Evolutionary conservation across 148 eudicot genomes (phyloP), one percentile per base, ranked within the genome.

Genomic region (Rheum nobile): DNA sequence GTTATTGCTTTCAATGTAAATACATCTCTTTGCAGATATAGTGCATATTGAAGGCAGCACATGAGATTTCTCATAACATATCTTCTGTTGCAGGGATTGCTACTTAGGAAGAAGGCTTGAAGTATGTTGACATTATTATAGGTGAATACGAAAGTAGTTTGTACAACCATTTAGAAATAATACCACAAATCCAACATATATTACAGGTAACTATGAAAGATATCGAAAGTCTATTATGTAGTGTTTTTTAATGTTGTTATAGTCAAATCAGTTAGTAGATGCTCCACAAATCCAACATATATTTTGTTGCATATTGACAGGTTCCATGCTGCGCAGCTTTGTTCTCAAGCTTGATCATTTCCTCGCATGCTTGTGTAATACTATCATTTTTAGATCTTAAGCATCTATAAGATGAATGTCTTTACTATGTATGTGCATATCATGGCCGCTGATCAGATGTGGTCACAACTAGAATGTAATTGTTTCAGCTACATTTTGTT

Each of bases 311-410:
- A 17, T 35, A 59, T 61, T 63, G 50, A 75, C 75, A 88, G 92
- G 92, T 88, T 78, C 84, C 89, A 44, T 86, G 86, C 67, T 78
- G 55, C 48, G 83, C 89, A 34, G 86, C 89, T 17, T 67, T 77
- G 84, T 72, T 83, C 75, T 72, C 84, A 54, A 46, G 82, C 61
- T 48, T 86, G 72, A 77, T 74, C 50, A 83, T 83, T 69, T 83
- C 83, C 72, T 79, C 79, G 8, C 74, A 46, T 9, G 90, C 92
- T 70, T 84, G 90, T 76, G 92, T 88, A 71, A 83, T 90, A 79
- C 77, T 32, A 46, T 29, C 13, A 26, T 8, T 24, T 46, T 59
- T 59, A 14, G 10, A 9, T 59, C 13, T 12, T 16, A 12, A 65
- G 13, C 68, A 13, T 11, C 68, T 16, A 12, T 61, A 5, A 13